Evolutionary conservation across 352 stramenopile species (phyloP).

Genomic region (Discostella stelligera): DNA sequence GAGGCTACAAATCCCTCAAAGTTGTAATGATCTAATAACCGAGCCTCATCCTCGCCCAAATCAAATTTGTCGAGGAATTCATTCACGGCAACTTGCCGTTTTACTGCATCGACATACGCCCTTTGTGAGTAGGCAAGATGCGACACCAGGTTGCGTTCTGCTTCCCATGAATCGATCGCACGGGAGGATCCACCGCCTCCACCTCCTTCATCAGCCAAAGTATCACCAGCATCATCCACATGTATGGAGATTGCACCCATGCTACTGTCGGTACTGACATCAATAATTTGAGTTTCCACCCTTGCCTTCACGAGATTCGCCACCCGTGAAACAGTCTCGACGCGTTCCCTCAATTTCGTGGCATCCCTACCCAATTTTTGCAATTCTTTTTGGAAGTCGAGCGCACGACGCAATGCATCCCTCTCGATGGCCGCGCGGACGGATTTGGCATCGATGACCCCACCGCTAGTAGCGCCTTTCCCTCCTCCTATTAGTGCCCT

Average conservation of each 20-base stretch:
- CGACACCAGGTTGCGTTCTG: slow-evolving; percentile 60
- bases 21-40: slow-evolving; percentile 71
- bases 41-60: slow-evolving; percentile 65
- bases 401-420: slow-evolving; percentile 70
- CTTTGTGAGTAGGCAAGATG: slow-evolving; percentile 54
- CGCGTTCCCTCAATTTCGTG: slow-evolving; percentile 35
- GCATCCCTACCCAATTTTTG: slow-evolving; percentile 57
- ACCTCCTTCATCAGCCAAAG: background rate
- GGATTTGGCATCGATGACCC: slow-evolving; percentile 63
- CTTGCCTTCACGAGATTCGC: slow-evolving; percentile 45
- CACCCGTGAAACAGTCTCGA: slow-evolving; percentile 59
- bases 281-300: slow-evolving; percentile 18
- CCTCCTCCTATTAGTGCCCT: too few species aligned
- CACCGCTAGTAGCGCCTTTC: too few species aligned
- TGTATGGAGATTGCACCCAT: too few species aligned
- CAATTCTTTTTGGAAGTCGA: slow-evolving; percentile 69
- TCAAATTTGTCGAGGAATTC: slow-evolving; percentile 81
- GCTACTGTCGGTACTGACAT: background rate
- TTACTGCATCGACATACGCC: slow-evolving; percentile 44
- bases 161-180: slow-evolving; percentile 45
- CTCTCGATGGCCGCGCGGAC: slow-evolving; percentile 76
- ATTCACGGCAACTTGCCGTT: slow-evolving; percentile 59
- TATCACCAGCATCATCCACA: background rate
- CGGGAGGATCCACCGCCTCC: background rate
- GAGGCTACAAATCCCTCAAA: slow-evolving; percentile 65